Evolutionary conservation across 352 stramenopile species (phyloP), one percentile per base, ranked within the genome.

Genomic region (Phytophthora megakarya): DNA sequence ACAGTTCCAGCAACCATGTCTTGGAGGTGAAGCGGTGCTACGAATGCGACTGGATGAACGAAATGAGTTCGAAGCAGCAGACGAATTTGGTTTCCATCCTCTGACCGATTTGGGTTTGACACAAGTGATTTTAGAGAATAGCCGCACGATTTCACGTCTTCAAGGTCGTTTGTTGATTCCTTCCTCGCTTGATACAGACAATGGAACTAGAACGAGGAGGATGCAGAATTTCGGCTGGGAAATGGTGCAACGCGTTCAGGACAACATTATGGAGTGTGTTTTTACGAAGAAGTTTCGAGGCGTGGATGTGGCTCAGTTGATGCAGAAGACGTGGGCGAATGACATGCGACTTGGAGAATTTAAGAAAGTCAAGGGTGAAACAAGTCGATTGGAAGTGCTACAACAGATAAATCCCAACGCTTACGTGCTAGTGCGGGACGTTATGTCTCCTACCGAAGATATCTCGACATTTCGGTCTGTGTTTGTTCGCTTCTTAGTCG

Each of bases 401-500:
- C 74, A 82, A 32, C 49, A 65, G 7, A 42, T 72, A 19, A 69
- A 67, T 21, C 54, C 61, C 1, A 68, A 82, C 44, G 67, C 63
- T 12, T 76, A 76, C 28, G 65, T 80, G 1, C 23, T 80, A 7
- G 65, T 55, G n/a, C 67, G 71, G 3, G 74, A 82, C 37, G 71
- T 82, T 25, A 64, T 50, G 38, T 71, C 62, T 13, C 70, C 66
- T 2, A 60, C 61, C 0, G 21, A 64, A 7, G 74, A 80, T 26
- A 62, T 68, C 30, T 43, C 28, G 11, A 64, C 43, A 9, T 82
- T 80, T 55, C 67, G 74, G 5, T 80, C 74, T 0, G 57, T 82
- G 1, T 82, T 73, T 47, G 30, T 82, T 19, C 74, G 71, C 8
- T 82, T 76, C 25, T 58, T 73, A 7, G 80, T 79, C 8, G 70